phyloP scores from a whole-genome alignment of 768 basidiomycete genomes.

The Galerina sulciceps region DNA sequence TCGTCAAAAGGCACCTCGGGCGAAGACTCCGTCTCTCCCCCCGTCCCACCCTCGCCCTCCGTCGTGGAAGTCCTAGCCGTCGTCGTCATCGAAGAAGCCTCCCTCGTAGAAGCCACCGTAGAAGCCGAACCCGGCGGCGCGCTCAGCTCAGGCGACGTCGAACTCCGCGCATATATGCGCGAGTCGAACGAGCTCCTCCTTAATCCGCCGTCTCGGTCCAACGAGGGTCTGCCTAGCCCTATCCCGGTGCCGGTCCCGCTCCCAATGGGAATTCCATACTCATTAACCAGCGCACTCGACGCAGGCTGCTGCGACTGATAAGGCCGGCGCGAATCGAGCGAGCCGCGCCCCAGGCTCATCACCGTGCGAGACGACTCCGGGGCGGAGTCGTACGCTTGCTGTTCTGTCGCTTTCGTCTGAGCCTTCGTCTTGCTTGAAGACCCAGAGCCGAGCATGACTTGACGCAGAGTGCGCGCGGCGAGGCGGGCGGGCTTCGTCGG shows the following conservation, averaged over 20 bases:
- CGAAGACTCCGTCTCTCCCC: neutral
- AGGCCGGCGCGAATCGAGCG: conserved; percentile 26
- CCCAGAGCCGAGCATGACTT: conserved; percentile 24
- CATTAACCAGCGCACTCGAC: too few relatives aligned
- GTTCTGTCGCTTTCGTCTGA: neutral
- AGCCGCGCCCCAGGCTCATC: conserved; percentile 16
- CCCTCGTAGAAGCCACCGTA: too few relatives aligned
- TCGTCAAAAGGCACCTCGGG: conserved; percentile 15
- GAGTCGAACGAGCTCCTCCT: conserved; percentile 22
- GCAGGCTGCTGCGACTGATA: too few relatives aligned
- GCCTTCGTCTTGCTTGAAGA: neutral
- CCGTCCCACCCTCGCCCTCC: conserved; percentile 8
- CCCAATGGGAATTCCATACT: too few relatives aligned
- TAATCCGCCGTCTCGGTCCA: conserved; percentile 22
- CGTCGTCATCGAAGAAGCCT: too few relatives aligned
- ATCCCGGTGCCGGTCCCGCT: conserved; percentile 17
- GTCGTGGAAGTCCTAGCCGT: neutral
- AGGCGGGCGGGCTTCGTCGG: conserved; percentile 1
- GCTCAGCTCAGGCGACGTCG: too few relatives aligned
- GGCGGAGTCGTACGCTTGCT: neutral
- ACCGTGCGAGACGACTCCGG: neutral
- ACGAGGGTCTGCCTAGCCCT: conserved; percentile 27
- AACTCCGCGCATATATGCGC: neutral
- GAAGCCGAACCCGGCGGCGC: too few relatives aligned
- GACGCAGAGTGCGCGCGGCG: conserved; percentile 22